Percentiles rank a stretch among this genome's conserved stretches.
Evolutionary conservation across 2,329 filamentous ascomycete species (phyloP).

Genomic region (Pseudogymnoascus sp.): DNA sequence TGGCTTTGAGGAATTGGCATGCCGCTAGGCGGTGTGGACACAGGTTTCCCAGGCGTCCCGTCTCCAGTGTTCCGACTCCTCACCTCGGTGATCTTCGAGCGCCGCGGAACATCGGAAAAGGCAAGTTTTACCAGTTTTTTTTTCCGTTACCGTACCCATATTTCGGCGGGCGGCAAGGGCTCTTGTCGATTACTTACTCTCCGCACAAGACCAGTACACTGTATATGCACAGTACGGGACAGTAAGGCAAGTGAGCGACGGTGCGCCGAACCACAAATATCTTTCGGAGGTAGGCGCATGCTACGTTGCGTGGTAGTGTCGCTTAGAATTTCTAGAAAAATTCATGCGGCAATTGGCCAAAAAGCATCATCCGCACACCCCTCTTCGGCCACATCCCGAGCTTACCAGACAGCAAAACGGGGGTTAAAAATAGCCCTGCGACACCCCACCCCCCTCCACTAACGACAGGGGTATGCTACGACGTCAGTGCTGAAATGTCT

Average conservation of each 20-base stretch:
- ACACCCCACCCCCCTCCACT: not conserved
- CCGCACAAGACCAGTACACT: not conserved
- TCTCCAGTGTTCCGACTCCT: not conserved
- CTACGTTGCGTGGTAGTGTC: not conserved
- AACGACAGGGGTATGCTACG: not conserved
- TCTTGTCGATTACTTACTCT: not conserved
- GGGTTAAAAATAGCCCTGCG: slow-evolving; percentile 4
- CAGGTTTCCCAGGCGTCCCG: not conserved
- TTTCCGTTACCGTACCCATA: not conserved
- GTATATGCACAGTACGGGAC: not conserved
- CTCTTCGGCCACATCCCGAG: not conserved
- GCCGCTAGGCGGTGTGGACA: not conserved
- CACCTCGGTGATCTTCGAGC: not conserved
- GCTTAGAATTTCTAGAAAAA: slow-evolving; percentile 4
- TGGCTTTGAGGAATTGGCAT: not conserved
- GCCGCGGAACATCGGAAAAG: not conserved
- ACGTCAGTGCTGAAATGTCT: slow-evolving; percentile 1
- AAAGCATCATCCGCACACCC: not conserved
- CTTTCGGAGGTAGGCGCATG: not conserved
- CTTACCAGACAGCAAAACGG: not conserved
- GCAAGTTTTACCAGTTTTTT: not conserved
- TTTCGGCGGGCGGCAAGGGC: not conserved
- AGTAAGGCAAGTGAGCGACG: not conserved
- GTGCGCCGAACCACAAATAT: not conserved
- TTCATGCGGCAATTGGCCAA: not conserved